Evolutionary conservation across 257 asterid species (phyloP), one percentile per base, ranked within the genome.

Genomic region (Capsicum rhomboideum): DNA sequence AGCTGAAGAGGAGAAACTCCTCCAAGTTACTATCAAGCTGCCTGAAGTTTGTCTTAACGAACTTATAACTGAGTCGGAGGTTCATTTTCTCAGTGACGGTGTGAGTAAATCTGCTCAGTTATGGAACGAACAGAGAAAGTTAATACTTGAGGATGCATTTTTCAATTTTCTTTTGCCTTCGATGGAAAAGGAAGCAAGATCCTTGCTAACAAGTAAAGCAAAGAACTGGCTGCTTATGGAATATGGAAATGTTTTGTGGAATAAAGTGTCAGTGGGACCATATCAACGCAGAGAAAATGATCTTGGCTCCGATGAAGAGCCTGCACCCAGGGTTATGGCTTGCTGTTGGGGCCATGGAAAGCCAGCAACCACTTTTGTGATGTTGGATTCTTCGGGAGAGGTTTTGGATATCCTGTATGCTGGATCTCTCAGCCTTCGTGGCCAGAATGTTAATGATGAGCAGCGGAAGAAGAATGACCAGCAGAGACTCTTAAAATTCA

Each of bases 281-380:
- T 93, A 91, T 89, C 98, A 90, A 89, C 91, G 96, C 69, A 97
- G 93, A 84, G 97, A 95, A 87, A 94, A 72, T 82, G 99, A 93
- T 86, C 82, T 56, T 42, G 84, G 83, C 85, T 89, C 97, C 37
- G 99, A 95, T 86, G 98, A 93, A 80, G 98, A 97, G 84, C 85
- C 93, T 83, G 92, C 95, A 72, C 98, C 98, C 72, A 88, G 99
- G 90, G 99, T 97, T 67, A 90, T 97, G 97, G 99, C 98, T 83
- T 95, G 99, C 91, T 97, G 99, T 88, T 95, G 99, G 99, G 99
- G 99, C 64, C 98, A 97, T 52, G 98, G 99, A 80, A 95, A 94
- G 87, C 99, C 98, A 37, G 93, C 98, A 54, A 97, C 98, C 34
- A 97, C 98, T 72, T 95, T 97, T 86, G 99, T 91, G 79, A 97